These are phyloP conservation scores for Metschnikowia corniflorae DNA, from an alignment of 805 yeast species.

Conservation along the genomic window DNA sequence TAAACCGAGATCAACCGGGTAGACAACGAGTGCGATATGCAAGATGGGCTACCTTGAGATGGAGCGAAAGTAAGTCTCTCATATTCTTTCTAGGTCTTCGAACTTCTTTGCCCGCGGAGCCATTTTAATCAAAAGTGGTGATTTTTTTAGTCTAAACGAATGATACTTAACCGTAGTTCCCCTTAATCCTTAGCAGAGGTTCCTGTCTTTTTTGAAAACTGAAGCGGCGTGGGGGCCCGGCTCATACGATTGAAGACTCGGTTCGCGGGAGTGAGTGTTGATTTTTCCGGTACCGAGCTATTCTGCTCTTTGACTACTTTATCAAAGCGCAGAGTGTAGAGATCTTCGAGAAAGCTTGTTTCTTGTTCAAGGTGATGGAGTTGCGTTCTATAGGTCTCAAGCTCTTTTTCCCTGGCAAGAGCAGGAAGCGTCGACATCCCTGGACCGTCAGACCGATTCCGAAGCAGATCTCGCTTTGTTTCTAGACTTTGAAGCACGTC, in stretches of 20 bases:
- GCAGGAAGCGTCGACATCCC: slow-evolving; percentile 36
- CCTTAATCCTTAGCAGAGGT: too few species aligned
- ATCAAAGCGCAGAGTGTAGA: slow-evolving; percentile 32
- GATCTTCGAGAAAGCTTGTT: slow-evolving; percentile 27
- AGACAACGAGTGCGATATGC: too few species aligned
- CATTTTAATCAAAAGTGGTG: too few species aligned
- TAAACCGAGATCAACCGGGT: too few species aligned
- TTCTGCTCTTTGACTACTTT: slow-evolving; percentile 34
- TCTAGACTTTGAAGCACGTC: slow-evolving; percentile 19
- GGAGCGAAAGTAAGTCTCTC: too few species aligned
- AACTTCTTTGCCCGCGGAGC: too few species aligned
- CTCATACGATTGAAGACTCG: slow-evolving; percentile 36
- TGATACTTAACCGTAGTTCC: too few species aligned
- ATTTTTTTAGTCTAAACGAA: too few species aligned
- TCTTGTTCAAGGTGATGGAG: slow-evolving; percentile 26
- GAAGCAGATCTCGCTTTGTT: slow-evolving; percentile 19
- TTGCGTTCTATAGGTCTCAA: slow-evolving; percentile 24
- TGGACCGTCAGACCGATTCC: slow-evolving; percentile 27
- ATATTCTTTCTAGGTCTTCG: too few species aligned
- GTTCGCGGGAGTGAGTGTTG: slow-evolving; percentile 22
- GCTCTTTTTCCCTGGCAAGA: slow-evolving; percentile 32
- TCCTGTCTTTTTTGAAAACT: too few species aligned
- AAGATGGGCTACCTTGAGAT: too few species aligned
- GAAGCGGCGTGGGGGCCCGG: slow-evolving; percentile 36
- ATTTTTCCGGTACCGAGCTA: slow-evolving; percentile 26